Conservation (phyloP, 2,329 filamentous ascomycete species). For the Taxawa tesnikishii region DNA sequence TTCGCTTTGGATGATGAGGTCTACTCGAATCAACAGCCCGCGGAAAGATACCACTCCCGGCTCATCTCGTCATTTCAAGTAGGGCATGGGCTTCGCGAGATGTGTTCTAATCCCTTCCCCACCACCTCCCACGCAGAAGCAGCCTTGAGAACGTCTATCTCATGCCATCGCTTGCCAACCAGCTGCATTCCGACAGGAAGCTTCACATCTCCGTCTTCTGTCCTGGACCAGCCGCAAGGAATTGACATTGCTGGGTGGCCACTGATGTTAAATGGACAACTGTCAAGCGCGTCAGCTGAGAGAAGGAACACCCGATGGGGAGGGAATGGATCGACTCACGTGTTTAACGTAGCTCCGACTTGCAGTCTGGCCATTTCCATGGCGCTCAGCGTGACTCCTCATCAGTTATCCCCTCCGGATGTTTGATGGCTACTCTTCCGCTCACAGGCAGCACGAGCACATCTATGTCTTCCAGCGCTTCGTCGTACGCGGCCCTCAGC, state of each 20-base stretch:
- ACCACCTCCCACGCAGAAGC: constrained; percentile 23
- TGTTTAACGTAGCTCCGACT: constrained; percentile 31
- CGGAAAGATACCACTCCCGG: no score
- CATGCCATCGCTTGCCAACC: constrained; percentile 21
- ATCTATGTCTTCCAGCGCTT: constrained; percentile 30
- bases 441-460: constrained; percentile 37
- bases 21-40: no score
- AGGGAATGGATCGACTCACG: no score
- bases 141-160: constrained; percentile 20
- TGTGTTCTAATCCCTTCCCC: constrained; percentile 11
- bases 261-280: constrained; percentile 36
- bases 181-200: constrained; percentile 25
- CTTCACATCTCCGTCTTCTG: constrained; percentile 14
- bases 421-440: constrained; percentile 31
- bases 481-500: constrained; percentile 36
- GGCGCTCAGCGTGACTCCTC: constrained; percentile 7
- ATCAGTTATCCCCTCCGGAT: constrained; percentile 17
- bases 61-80: no score
- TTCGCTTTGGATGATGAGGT: no score
- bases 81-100: no score
- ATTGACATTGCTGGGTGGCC: constrained; percentile 39
- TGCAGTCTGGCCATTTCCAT: constrained; percentile 23
- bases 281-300: no score
- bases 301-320: no score
- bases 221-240: constrained; percentile 25